Base-by-base conservation (phyloP, 140 eudicot species). In the Ambrosia hybrid region DNA sequence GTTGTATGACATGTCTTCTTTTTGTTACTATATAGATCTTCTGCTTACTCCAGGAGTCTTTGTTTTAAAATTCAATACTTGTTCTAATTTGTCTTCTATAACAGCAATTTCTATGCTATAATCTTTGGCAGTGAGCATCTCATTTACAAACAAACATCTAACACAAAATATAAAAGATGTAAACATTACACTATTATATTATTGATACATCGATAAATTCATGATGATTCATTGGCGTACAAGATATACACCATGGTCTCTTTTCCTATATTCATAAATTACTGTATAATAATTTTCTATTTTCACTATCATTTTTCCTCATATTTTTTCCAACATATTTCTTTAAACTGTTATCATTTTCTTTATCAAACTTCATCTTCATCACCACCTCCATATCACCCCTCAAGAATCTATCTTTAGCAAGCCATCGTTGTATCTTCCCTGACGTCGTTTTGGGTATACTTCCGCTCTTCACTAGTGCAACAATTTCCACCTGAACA, bases 361-460 rank as follows among this genome's bases (percentile, higher is more conserved):
- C 51, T 65, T 72, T 66, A 57, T 53, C 51, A 15, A 81, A 90
- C 56, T 81, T 80, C 77, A 82, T 79, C 65, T 83, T 81, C 86
- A 83, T 70, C 21, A 85, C 59, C 7, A 85, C 76, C 1, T 70
- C 65, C 91, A 85, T 74, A 51, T 68, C 14, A 9, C 83, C 88
- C 37, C 76, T 73, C 64, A 76, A 59, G 11, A 87, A 64, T 69
- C 66, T 79, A 79, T 85, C 80, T 83, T 83, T 90, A 21, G 97
- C 89, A 51, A 74, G 82, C 97, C 97, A 90, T 81, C 97, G 75
- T 49, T 81, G 88, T 79, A 90, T 56, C 64, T 90, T 90, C 10
- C 97, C 97, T 9, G 97, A 90, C 39, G 95, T 90, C 3, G 96
- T 87, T 79, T 87, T 90, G 1, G 95, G 97, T 43, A 90, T 77